Conservation (phyloP, 345 rosid genomes). For the Salix purpurea region DNA sequence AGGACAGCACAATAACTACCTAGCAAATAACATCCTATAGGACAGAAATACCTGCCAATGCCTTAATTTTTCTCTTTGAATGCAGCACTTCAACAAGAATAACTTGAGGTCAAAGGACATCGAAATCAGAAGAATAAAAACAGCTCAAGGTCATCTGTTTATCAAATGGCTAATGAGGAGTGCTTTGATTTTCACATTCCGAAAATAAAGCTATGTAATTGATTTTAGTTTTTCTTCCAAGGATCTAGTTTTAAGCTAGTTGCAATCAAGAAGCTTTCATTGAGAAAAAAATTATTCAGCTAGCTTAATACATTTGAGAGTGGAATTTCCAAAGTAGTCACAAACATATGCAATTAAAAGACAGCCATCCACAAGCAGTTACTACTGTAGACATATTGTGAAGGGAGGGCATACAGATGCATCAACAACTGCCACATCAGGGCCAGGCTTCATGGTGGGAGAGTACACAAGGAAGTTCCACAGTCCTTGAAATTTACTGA, state of each 20-base stretch:
- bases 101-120: background rate
- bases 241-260: background rate
- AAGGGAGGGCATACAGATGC: constrained; percentile 32
- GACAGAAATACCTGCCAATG: background rate
- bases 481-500: constrained; percentile 50
- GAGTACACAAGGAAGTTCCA: constrained; percentile 50
- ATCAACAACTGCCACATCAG: constrained; percentile 27
- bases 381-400: constrained; percentile 14
- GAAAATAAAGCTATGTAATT: background rate
- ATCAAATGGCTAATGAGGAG: background rate
- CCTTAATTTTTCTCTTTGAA: background rate
- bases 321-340: background rate
- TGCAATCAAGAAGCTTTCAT: background rate
- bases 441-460: constrained; percentile 37
- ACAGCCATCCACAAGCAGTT: constrained; percentile 6
- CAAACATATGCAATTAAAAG: background rate
- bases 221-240: background rate
- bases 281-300: background rate
- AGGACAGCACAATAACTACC: background rate
- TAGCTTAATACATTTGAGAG: background rate
- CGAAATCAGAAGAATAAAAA: background rate
- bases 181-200: background rate
- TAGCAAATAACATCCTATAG: background rate
- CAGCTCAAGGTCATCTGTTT: background rate
- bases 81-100: background rate